Conservation (phyloP, 257 asterid species). For the Avicennia marina region DNA sequence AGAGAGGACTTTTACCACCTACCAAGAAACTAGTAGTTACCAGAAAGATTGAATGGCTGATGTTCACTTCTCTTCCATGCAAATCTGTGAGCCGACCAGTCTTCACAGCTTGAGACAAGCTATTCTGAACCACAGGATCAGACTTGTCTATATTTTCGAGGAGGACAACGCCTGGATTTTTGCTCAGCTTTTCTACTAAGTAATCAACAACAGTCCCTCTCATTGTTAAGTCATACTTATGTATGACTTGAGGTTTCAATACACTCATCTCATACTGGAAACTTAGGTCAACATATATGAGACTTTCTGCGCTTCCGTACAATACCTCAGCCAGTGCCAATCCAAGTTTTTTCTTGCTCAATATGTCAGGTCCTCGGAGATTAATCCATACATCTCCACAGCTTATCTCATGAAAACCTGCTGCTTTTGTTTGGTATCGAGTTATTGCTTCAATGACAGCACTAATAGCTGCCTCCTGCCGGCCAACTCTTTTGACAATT, state of each 20-base stretch:
- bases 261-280: slow-evolving; percentile 31
- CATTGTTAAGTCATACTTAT: slow-evolving; percentile 32
- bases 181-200: slow-evolving; percentile 62
- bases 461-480: slow-evolving; percentile 67
- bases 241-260: slow-evolving; percentile 25
- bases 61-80: slow-evolving; percentile 58
- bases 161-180: slow-evolving; percentile 60
- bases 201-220: slow-evolving; percentile 69
- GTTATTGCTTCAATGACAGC: slow-evolving; percentile 42
- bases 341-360: slow-evolving; percentile 63
- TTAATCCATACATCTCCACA: slow-evolving; percentile 63
- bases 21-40: slow-evolving; percentile 32
- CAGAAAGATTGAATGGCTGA: slow-evolving; percentile 51
- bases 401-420: slow-evolving; percentile 18
- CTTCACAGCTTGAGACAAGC: slow-evolving; percentile 51
- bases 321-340: slow-evolving; percentile 53
- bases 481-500: slow-evolving; percentile 42
- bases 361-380: slow-evolving; percentile 56
- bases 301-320: slow-evolving; percentile 48
- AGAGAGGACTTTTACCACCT: no score
- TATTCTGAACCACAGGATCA: slow-evolving; percentile 61
- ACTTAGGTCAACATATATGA: slow-evolving; percentile 52
- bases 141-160: slow-evolving; percentile 74
- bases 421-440: slow-evolving; percentile 21
- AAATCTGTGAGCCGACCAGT: slow-evolving; percentile 57